A percentile compares a stretch with the other conserved stretches of the same genome.
Conservation (phyloP, 192 early-diverging fungal genomes). For the Coemansia pectinata region DNA sequence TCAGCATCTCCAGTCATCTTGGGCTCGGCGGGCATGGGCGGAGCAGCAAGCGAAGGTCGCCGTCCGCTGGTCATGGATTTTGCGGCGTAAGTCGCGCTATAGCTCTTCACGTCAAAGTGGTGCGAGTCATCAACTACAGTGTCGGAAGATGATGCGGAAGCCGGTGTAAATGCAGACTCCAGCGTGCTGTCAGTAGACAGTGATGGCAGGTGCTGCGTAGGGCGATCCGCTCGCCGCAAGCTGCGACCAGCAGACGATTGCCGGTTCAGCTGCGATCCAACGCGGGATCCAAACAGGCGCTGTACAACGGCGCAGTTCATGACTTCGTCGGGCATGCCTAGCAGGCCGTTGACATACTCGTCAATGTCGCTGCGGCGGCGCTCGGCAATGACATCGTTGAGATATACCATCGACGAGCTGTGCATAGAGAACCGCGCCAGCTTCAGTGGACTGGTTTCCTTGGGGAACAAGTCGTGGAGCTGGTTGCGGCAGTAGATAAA, state of each 20-base stretch:
- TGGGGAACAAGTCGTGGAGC: constrained; percentile 66
- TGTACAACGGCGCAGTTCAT: constrained; percentile 46
- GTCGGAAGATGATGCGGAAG: constrained; percentile 41
- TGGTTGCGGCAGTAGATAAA: constrained; percentile 77
- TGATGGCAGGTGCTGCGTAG: constrained; percentile 29
- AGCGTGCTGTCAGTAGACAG: constrained; percentile 32
- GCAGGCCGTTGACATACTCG: constrained; percentile 65
- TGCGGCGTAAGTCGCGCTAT: constrained; percentile 5
- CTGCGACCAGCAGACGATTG: constrained; percentile 1
- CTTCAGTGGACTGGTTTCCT: constrained; percentile 56
- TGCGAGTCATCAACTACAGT: constrained; percentile 32
- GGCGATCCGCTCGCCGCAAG: constrained; percentile 6
- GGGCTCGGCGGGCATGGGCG: constrained; percentile 53
- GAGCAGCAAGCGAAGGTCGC: constrained; percentile 1
- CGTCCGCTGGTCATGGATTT: constrained; percentile 17
- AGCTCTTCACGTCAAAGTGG: constrained; percentile 15
- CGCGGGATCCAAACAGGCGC: constrained; percentile 49
- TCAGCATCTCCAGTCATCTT: background rate
- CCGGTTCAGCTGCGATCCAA: background rate
- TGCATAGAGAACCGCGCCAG: constrained; percentile 58
- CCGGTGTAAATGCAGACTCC: constrained; percentile 32
- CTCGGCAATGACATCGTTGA: constrained; percentile 68
- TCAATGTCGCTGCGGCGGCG: constrained; percentile 66
- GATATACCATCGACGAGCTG: constrained; percentile 65
- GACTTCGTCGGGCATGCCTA: constrained; percentile 61